Percentiles rank a stretch among this genome's conserved stretches.
Conservation (phyloP, 2,329 filamentous ascomycete genomes). For the Boeremia exigua region DNA sequence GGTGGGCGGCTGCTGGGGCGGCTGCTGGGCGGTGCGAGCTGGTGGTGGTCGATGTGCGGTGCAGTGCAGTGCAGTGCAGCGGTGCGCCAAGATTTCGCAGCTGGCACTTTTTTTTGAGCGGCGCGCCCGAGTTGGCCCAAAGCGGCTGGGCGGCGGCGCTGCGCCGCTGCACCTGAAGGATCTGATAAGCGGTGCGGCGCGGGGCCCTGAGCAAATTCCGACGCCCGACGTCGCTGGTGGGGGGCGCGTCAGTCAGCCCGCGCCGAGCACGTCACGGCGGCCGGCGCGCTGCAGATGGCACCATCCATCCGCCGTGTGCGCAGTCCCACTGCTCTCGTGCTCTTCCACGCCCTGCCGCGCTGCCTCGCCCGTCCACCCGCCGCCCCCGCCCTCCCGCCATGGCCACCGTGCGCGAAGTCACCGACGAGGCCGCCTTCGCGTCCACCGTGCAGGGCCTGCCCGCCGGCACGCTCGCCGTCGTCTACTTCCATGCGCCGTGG, state of each 20-base stretch:
- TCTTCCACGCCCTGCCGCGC: neutral
- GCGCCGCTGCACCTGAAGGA: too few relatives aligned
- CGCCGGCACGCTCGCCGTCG: constrained; percentile 74
- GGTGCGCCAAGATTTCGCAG: constrained; percentile 8
- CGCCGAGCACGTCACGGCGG: constrained; percentile 34
- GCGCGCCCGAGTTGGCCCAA: too few relatives aligned
- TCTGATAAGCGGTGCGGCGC: too few relatives aligned
- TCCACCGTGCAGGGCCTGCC: constrained; percentile 71
- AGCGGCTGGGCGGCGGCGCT: too few relatives aligned
- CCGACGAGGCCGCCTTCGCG: constrained; percentile 75
- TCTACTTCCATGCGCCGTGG: constrained; percentile 97
- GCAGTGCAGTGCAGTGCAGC: too few relatives aligned
- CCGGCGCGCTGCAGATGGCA: constrained; percentile 21
- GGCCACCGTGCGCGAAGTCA: constrained; percentile 74
- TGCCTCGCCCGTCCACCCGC: neutral
- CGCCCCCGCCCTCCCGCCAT: constrained; percentile 26
- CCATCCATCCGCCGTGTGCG: neutral
- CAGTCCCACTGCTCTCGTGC: neutral
- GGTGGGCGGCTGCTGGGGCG: constrained; percentile 16
- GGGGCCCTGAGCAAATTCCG: too few relatives aligned
- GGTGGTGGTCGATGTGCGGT: constrained; percentile 1
- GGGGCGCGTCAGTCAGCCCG: neutral
- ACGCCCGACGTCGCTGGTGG: neutral
- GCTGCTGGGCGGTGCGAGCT: too few relatives aligned
- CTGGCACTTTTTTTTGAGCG: constrained; percentile 14